A percentile compares a stretch with the other conserved stretches of the same genome.
Conservation (phyloP, 345 rosid species). For the Linum usitatissimum region DNA sequence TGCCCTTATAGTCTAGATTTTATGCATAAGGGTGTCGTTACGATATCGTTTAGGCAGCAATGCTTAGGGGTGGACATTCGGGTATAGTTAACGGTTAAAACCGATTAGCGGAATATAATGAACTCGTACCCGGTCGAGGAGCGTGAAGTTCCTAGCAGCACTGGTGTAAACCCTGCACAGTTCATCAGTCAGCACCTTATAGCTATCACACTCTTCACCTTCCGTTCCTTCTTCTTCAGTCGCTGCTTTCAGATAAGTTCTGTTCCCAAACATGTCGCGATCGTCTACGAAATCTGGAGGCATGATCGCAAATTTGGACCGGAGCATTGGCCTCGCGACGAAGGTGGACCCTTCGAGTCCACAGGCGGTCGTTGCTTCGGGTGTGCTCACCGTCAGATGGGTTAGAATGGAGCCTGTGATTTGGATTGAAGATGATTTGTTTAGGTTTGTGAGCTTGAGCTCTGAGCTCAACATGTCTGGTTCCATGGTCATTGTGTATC, state of each 20-base stretch:
- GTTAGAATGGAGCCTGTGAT: slow-evolving; percentile 44
- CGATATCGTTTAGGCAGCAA: no score
- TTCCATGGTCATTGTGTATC: slow-evolving; percentile 37
- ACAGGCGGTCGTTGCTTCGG: slow-evolving; percentile 67
- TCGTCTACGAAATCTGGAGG: slow-evolving; percentile 21
- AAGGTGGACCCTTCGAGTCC: slow-evolving; percentile 65
- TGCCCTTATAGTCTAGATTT: no score
- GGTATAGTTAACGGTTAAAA: no score
- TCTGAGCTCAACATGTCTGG: slow-evolving; percentile 48
- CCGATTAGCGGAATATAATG: background rate
- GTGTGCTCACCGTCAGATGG: slow-evolving; percentile 76
- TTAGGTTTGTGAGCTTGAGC: slow-evolving; percentile 38
- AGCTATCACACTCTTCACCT: slow-evolving; percentile 52
- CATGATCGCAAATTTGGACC: slow-evolving; percentile 30
- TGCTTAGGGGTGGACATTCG: no score
- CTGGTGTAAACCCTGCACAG: slow-evolving; percentile 74
- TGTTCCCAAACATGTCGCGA: no score
- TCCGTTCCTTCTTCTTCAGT: slow-evolving; percentile 30
- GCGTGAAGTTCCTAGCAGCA: slow-evolving; percentile 56
- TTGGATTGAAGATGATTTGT: slow-evolving; percentile 23
- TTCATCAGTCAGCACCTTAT: slow-evolving; percentile 48
- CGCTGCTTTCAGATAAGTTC: no score
- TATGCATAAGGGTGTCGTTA: no score
- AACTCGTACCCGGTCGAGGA: slow-evolving; percentile 64
- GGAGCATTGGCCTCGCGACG: slow-evolving; percentile 28